Base-by-base conservation (phyloP, 352 stramenopile genomes). In the Pythium aquatile region DNA sequence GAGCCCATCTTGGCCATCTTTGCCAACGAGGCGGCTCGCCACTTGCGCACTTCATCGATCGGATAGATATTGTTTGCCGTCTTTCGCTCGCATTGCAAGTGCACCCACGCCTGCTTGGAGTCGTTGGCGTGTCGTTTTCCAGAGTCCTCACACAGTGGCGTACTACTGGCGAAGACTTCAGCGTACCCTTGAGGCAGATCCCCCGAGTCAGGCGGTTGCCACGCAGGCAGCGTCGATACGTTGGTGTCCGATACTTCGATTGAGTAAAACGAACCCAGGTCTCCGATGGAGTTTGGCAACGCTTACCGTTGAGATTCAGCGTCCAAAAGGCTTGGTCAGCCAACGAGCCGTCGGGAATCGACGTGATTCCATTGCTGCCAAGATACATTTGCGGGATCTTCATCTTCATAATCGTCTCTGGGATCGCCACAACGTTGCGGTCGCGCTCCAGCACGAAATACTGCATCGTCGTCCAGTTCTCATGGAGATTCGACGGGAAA, bases 391-490 rank as follows among this genome's bases (percentile, higher is more conserved):
- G 54, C 16, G 44, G 33, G 20, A 68, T 40, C 9, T 37, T 24
- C 5, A 68, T 26, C 13, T 47, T 30, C 1, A 58, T 3, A 2
- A 68, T 30, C 10, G 26, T n/a, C 28, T 17, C 10, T n/a, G 62
- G 62, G 26, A 68, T 56, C 26, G 33, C 17, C 2, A 24, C n/a
- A 24, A 68, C 33, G 4, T 16, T 37, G 6, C 54, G 44, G 32
- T 47, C 58, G 2, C 20, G 14, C 32, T 68, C 62, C n/a, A 68
- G 46, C 14, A 59, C 54, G 35, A 68, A 61, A 35, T 56, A 58
- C 24, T 61, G 29, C n/a, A 67, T 54, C 3, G 33, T 61, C 5
- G 24, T 24, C 40, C 61, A 67, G 20, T 55, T 60, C 13, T 29
- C 33, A 8, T 61, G 39, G 13, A 68, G 32, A 20, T 28, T 3